Base-by-base conservation (phyloP, 768 basidiomycete genomes). In the Lactarius psammicola region DNA sequence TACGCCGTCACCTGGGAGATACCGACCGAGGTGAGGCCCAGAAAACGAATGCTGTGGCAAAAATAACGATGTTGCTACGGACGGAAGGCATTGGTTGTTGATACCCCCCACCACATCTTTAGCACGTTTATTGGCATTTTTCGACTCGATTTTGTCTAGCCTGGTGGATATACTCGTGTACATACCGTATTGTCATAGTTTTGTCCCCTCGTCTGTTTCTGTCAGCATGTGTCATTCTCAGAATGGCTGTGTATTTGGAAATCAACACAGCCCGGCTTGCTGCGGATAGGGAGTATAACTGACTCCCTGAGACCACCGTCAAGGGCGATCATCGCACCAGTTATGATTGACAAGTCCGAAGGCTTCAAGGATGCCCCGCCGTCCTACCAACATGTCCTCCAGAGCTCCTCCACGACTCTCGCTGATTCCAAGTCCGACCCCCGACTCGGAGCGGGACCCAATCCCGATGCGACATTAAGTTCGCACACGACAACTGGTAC, bases 291-390 rank as follows among this genome's bases (percentile, higher is more conserved):
- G 31, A 28, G n/a, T 9, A 31, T 60, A 17, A 60, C 26, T 59
- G 34, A 42, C 49, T 5, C 15, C 40, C 26, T n/a, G 36, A 38
- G 15, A 15, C 15, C 26, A 7, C 44, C n/a, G n/a, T n/a, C n/a
- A n/a, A 51, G 34, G 15, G 33, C 55, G 33, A 13, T 23, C 59
- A 13, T 23, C 59, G 30, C n/a, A 23, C 30, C 55, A 26, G 54
- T 42, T 33, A 68, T 68, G 67, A 68, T 68, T 28, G 65, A 68
- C 46, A 69, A 69, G 33, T 62, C 67, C 5, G 31, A 60, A 36
- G 34, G n/a, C 26, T 62, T 62, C 46, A 54, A 38, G 18, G 68
- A 67, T 26, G 56, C 62, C 10, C 68, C 68, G n/a, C 68, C 68
- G 28, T 53, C 68, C 4, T 69, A 69, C 18, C 68, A 60, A 56